phyloP scores from a whole-genome alignment of 2,329 filamentous ascomycete species.

The Gremmenia infestans region DNA sequence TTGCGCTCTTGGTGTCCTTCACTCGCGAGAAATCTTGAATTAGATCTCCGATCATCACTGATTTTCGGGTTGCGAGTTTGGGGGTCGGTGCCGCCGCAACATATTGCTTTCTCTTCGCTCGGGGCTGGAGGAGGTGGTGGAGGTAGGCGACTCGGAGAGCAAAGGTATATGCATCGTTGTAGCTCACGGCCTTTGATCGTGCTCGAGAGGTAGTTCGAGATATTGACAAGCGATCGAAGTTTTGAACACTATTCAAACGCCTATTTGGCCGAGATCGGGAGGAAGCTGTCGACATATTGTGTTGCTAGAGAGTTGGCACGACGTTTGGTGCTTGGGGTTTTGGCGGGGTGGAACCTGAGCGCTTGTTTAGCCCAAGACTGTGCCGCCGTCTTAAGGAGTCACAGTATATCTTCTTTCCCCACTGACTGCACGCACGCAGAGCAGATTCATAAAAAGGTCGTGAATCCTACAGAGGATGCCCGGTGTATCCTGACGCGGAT shows the following conservation, averaged over 20 bases:
- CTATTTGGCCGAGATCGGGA: conserved; percentile 26
- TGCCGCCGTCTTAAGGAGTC: not conserved
- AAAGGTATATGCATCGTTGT: conserved; percentile 86
- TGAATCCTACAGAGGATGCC: not conserved
- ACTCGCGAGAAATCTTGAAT: conserved; percentile 76
- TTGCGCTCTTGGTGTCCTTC: conserved; percentile 63
- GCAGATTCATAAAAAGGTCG: not conserved
- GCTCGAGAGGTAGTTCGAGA: conserved; percentile 38
- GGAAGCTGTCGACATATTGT: conserved; percentile 28
- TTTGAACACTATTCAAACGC: conserved; percentile 29
- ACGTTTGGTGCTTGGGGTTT: conserved; percentile 1
- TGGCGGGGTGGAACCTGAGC: not conserved
- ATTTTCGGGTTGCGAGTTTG: conserved; percentile 53
- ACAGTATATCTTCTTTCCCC: not conserved
- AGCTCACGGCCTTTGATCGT: conserved; percentile 46
- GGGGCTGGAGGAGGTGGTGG: conserved; percentile 86
- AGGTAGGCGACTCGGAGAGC: conserved; percentile 88
- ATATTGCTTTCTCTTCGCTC: conserved; percentile 85
- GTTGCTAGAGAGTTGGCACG: not conserved
- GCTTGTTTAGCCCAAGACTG: not conserved
- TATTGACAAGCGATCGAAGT: conserved; percentile 20
- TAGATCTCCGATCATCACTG: conserved; percentile 74
- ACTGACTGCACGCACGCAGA: not conserved
- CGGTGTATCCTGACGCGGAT: not conserved
- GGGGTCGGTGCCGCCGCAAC: conserved; percentile 48